Evolutionary conservation across 768 basidiomycete genomes (phyloP), one percentile per base, ranked within the genome.

Genomic region (Tephrocybe sp.): DNA sequence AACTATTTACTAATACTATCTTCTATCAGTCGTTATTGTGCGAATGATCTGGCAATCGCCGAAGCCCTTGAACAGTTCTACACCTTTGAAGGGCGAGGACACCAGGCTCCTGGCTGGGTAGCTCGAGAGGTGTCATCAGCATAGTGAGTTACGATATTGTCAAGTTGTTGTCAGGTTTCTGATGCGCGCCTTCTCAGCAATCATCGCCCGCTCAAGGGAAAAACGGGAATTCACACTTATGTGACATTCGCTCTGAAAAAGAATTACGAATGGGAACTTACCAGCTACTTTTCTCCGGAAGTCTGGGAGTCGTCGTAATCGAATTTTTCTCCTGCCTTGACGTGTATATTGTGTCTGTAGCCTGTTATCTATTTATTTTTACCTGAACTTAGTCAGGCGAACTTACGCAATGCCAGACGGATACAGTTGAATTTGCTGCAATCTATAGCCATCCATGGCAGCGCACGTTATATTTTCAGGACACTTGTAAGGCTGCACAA

Each of bases 241-340:
- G n/a, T n/a, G n/a, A n/a, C n/a, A n/a, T n/a, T n/a, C n/a, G n/a
- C n/a, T n/a, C n/a, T n/a, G n/a, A n/a, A n/a, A n/a, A 62, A 61
- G 47, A 58, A 60, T 33, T 57, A 57, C 11, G 60, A 64, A 17
- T 67, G 63, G 62, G 67, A 68, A 45, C 33, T 68, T 16, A 68
- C 67, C 16, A 67, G 52, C 39, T 68, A 68, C 45, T 68, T 68
- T 52, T 67, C 66, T 7, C 66, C 67, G 19, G 65, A 68, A 54
- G 50, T 60, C 11, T 68, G 10, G 8, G n/a, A n/a, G n/a, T n/a
- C n/a, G n/a, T n/a, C n/a, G n/a, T n/a, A n/a, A n/a, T n/a, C n/a
- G n/a, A n/a, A n/a, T 43, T 19, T 2, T 8, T 4, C 35, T 41
- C 39, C 9, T 11, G 32, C 14, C 44, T 34, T 32, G 7, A 23